These are phyloP conservation scores for Macrolepiota fuliginosa DNA, from an alignment of 768 basidiomycete species.

Conservation along the genomic window DNA sequence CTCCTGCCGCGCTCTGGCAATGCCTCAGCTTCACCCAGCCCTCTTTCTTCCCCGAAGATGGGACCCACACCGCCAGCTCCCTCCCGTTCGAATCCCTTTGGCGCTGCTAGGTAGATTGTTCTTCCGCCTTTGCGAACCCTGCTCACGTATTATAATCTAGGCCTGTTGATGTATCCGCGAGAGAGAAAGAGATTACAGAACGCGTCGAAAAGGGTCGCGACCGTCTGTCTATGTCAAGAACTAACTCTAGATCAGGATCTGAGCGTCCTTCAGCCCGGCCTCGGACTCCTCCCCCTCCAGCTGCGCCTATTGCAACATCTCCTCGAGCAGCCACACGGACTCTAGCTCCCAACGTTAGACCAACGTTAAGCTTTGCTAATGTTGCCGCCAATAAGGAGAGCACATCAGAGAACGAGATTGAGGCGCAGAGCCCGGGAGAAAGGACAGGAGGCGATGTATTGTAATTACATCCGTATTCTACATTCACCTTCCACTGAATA, in stretches of 20 bases:
- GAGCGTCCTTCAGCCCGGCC: constrained; percentile 40
- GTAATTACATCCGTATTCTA: not conserved
- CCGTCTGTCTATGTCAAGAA: constrained; percentile 49
- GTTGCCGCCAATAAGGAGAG: constrained; percentile 58
- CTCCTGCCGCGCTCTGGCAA: constrained; percentile 77
- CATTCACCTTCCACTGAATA: not conserved
- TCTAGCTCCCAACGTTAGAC: constrained; percentile 54
- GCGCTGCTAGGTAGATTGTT: constrained; percentile 66
- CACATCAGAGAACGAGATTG: constrained; percentile 17
- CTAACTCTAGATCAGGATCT: constrained; percentile 46
- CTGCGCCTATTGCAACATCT: constrained; percentile 26
- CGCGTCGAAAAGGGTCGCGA: constrained; percentile 69
- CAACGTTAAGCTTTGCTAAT: constrained; percentile 79
- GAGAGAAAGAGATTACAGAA: constrained; percentile 74
- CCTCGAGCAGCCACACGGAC: constrained; percentile 28
- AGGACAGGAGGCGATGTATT: constrained; percentile 18
- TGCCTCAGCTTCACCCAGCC: constrained; percentile 66
- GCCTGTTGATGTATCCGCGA: constrained; percentile 79
- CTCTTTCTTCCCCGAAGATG: constrained; percentile 78
- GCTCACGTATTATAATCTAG: constrained; percentile 34
- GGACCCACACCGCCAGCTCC: constrained; percentile 39
- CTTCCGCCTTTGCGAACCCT: not conserved
- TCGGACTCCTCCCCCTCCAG: constrained; percentile 29
- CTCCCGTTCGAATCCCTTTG: constrained; percentile 76
- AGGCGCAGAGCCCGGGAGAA: constrained; percentile 18